phyloP scores from a whole-genome alignment of 2,329 filamentous ascomycete genomes.

The Neofusicoccum ribis region DNA sequence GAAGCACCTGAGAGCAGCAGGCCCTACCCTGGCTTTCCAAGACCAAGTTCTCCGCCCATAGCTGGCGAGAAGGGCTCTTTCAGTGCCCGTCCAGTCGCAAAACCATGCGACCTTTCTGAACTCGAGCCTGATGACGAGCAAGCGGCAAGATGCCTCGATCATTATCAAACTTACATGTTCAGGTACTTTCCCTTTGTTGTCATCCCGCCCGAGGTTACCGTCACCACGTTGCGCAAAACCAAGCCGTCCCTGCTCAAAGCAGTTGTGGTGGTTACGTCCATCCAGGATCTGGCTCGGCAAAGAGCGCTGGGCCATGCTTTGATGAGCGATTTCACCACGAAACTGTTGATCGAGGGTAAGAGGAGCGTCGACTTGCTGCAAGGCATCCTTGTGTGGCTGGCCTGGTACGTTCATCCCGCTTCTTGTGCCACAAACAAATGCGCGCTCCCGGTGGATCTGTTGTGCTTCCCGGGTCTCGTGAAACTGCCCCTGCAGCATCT shows the following conservation, averaged over 20 bases:
- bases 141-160: conserved; percentile 5
- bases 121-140: conserved; percentile 2
- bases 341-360: not conserved
- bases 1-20: not conserved
- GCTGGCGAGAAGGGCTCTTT: conserved; percentile 9
- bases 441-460: not conserved
- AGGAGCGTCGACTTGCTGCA: conserved; percentile 17
- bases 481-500: conserved; percentile 13
- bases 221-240: conserved; percentile 1
- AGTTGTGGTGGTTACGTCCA: conserved; percentile 10
- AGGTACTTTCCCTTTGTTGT: conserved; percentile 19
- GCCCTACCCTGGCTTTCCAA: not conserved
- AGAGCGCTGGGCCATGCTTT: conserved; percentile 8
- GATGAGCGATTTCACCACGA: not conserved
- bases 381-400: conserved; percentile 15
- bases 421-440: not conserved
- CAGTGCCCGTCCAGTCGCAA: not conserved
- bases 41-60: not conserved
- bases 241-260: conserved; percentile 18
- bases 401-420: conserved; percentile 13
- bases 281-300: conserved; percentile 10
- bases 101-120: conserved; percentile 4
- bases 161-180: conserved; percentile 17
- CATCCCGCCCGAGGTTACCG: conserved; percentile 3
- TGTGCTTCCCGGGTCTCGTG: conserved; percentile 6